Base-by-base conservation (phyloP, 371 early-diverging fungal species). In the Dinochytrium kinnereticum region DNA sequence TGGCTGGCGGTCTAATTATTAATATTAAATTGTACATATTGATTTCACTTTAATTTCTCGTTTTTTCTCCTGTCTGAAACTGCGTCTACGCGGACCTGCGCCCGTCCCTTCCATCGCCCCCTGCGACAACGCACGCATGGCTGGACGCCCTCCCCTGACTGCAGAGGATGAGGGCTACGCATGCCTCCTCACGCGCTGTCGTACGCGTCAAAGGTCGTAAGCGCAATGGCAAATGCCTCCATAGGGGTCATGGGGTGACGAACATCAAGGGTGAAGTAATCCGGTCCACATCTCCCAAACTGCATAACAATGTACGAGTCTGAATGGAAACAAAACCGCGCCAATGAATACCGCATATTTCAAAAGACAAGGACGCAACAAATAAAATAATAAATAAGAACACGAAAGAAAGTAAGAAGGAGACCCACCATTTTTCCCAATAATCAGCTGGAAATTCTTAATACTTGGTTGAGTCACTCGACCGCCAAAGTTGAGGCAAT, bases 401-500 rank as follows among this genome's bases (percentile, higher is more conserved):
- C 28, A 39, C n/a, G 38, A 59, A 64, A 24, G 3, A 72, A 30
- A 51, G 10, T 7, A 19, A 82, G n/a, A n/a, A 73, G 3, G 55
- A 17, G 50, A 59, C 55, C 74, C 5, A 84, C 84, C 82, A 67
- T 80, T 81, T 7, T 75, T 72, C 7, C 78, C 78, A 19, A 69
- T 51, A 34, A 90, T 82, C 28, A 91, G 74, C 78, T 91, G 92
- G 75, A 92, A 90, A 73, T 92, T 92, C 76, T 91, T 90, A 61
- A 91, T 89, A 51, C 78, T 77, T 33, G 93, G 90, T 69, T 85
- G 81, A 30, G 90, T 91, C 15, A 91, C 91, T 31, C 91, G 71
- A 33, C 91, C 92, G 61, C 89, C 89, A 76, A 91, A 92, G 74
- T 92, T 92, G 24, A 92, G 78, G 64, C 88, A 87, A 72, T 90